Base-by-base conservation (phyloP, 2,329 filamentous ascomycete species). In the Pseudocercospora cruenta region DNA sequence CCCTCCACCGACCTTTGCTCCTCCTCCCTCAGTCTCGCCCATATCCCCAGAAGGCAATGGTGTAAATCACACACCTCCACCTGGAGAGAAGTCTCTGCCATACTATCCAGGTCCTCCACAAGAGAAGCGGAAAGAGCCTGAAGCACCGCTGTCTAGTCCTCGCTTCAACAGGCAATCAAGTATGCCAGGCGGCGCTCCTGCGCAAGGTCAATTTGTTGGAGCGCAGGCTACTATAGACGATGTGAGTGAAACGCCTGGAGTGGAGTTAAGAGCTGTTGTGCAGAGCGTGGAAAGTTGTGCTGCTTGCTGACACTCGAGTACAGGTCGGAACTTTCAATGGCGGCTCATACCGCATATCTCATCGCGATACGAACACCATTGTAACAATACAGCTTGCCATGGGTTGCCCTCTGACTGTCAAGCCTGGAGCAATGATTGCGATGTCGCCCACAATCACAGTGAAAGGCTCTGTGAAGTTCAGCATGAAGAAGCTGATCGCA, bases 391-490 rank as follows among this genome's bases (percentile, higher is more conserved):
- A 97, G 78, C 81, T 98, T 54, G 94, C 94, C 12, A 91, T 95
- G 78, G 93, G 93, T 2, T 96, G 92, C 73, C 94, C 94, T 0
- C 79, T 98, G 60, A 85, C 83, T 22, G 92, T 88, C 2, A 95
- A 92, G 76, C 93, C 95, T 19, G 92, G 94, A 14, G 87, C 89
- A 63, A 95, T 99, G 93, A 92, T 99, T 73, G 92, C 92, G 75
- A 99, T 98, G 95, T 93, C 92, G 2, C 90, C 92, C 1, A 91
- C 91, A 8, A 86, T 99, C 62, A 94, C 91, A 0, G 87, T 98
- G 55, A 91, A 91, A 79, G 95, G 95, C 63, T 84, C 85, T 49
- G 79, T 96, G 71, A 95, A 94, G 69, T 96, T 99, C 79, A 91
- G 88, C 65, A 83, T 96, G 81, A 97, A 97, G 81, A 98, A 97